Evolutionary conservation across 768 basidiomycete species (phyloP).

Genomic region (Amanita rimosa): DNA sequence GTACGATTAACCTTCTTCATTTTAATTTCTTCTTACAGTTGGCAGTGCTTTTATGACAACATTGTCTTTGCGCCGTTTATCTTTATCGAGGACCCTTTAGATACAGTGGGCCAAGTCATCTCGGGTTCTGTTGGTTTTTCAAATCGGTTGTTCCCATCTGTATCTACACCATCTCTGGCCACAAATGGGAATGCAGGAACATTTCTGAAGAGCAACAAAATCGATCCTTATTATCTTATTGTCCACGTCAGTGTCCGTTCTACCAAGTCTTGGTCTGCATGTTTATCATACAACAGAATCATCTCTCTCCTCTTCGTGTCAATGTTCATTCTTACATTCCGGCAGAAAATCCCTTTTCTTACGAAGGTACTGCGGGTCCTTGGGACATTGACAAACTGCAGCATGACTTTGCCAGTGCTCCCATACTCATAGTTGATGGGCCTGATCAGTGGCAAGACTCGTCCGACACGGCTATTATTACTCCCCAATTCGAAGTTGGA

Average conservation of each 20-base stretch:
- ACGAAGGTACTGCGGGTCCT: constrained; percentile 49
- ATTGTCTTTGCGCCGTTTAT: constrained; percentile 94
- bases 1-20: constrained; percentile 30
- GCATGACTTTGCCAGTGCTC: constrained; percentile 49
- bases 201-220: constrained; percentile 47
- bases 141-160: constrained; percentile 9
- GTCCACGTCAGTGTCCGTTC: constrained; percentile 42
- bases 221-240: constrained; percentile 91
- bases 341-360: constrained; percentile 51
- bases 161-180: constrained; percentile 11
- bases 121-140: constrained; percentile 23
- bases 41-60: constrained; percentile 91
- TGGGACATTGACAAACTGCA: constrained; percentile 64
- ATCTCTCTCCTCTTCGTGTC: constrained; percentile 58
- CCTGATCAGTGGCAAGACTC: constrained; percentile 12
- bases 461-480: constrained; percentile 25
- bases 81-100: constrained; percentile 85
- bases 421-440: constrained; percentile 42
- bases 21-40: constrained; percentile 2
- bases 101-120: constrained; percentile 47
- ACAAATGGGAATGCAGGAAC: constrained; percentile 11
- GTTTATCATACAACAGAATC: constrained; percentile 31
- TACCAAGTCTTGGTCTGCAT: constrained; percentile 3
- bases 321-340: constrained; percentile 52
- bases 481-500: constrained; percentile 23